Evolutionary conservation across 441 rosid species (phyloP).

Genomic region (Populus trichocarpa): DNA sequence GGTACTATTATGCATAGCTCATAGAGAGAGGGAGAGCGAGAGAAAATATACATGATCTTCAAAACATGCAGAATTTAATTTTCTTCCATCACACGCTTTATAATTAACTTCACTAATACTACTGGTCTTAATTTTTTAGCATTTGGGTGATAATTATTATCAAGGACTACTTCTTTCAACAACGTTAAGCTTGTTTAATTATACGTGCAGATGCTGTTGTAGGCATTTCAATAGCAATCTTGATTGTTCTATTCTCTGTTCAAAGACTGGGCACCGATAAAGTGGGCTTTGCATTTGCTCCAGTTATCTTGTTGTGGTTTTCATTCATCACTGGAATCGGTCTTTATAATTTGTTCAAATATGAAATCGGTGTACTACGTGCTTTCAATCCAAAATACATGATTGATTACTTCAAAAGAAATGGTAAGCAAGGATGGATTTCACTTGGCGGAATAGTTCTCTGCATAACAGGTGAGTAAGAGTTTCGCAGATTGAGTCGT

Average conservation of each 20-base stretch:
- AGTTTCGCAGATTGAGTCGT: too few species aligned
- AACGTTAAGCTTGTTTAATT: too few species aligned
- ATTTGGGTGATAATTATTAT: too few species aligned
- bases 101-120: too few species aligned
- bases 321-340: slow-evolving; percentile 27
- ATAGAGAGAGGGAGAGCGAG: too few species aligned
- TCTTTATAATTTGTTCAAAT: slow-evolving; percentile 27
- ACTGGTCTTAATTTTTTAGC: too few species aligned
- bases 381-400: slow-evolving; percentile 42
- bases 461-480: slow-evolving; percentile 23
- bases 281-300: slow-evolving; percentile 42
- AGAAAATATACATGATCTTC: too few species aligned
- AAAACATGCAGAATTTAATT: too few species aligned
- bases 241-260: slow-evolving; percentile 29
- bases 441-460: slow-evolving; percentile 43
- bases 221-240: slow-evolving; percentile 31
- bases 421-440: slow-evolving; percentile 35
- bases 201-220: too few species aligned
- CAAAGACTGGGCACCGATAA: slow-evolving; percentile 45
- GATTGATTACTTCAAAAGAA: slow-evolving; percentile 29
- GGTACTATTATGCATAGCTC: slow-evolving; percentile 12
- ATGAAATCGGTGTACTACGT: slow-evolving; percentile 26
- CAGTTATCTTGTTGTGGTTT: slow-evolving; percentile 32
- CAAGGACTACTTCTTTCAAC: too few species aligned
- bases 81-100: too few species aligned